Conservation (phyloP, 1,284 basidiomycete species). For the Lignosus rhinocerotis region DNA sequence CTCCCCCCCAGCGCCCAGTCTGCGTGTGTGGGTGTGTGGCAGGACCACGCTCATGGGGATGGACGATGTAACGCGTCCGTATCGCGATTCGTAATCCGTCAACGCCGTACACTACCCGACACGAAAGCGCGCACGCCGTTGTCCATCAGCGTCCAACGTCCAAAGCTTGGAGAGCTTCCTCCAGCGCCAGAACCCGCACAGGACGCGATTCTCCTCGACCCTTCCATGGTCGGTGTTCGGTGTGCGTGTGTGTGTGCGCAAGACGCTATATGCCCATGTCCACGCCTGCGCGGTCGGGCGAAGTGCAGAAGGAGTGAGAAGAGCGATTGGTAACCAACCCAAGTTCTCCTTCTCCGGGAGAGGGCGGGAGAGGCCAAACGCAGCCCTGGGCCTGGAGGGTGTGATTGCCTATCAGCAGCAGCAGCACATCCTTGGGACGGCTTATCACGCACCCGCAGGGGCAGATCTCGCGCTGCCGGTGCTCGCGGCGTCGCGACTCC, state of each 20-base stretch:
- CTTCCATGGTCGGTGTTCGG: not conserved
- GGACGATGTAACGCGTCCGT: too few relatives aligned
- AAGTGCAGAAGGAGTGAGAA: not conserved
- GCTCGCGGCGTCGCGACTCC: not conserved
- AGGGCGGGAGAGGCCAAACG: not conserved
- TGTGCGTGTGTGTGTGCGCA: not conserved
- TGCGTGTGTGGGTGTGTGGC: too few relatives aligned
- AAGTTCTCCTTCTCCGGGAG: too few relatives aligned
- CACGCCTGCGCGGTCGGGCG: conserved; percentile 5
- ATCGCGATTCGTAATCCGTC: not conserved
- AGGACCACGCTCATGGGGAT: too few relatives aligned
- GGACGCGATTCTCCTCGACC: not conserved
- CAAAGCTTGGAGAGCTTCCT: too few relatives aligned
- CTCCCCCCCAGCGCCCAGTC: too few relatives aligned
- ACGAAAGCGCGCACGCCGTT: too few relatives aligned
- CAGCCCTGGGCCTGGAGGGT: conserved; percentile 1
- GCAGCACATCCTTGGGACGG: not conserved
- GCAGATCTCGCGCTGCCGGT: not conserved
- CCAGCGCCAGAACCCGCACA: conserved; percentile 2
- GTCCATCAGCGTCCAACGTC: too few relatives aligned
- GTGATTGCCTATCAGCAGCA: conserved; percentile 2
- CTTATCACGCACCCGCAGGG: conserved; percentile 5
- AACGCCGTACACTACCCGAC: not conserved
- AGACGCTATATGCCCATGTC: not conserved
- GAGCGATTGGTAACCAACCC: too few relatives aligned